A percentile compares a stretch with the other conserved stretches of the same genome.
Conservation (phyloP, 2,329 filamentous ascomycete genomes). For the Mariannaea elegans region DNA sequence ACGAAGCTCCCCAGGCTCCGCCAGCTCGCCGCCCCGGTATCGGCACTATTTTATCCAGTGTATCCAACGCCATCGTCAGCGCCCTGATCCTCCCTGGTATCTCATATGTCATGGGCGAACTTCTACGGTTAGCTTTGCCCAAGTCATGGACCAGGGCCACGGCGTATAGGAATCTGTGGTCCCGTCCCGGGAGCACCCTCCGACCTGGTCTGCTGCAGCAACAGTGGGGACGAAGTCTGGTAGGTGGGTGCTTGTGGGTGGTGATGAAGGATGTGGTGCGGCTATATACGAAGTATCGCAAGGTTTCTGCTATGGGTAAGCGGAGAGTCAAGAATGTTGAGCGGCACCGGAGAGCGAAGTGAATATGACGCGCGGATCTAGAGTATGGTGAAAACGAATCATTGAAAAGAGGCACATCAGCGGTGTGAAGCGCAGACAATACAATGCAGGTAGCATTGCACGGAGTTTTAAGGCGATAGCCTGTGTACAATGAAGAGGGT, state of each 20-base stretch:
- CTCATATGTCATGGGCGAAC: constrained; percentile 79
- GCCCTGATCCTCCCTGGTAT: constrained; percentile 82
- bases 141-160: constrained; percentile 68
- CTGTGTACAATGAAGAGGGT: too few species aligned
- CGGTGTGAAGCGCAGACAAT: not conserved
- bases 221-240: constrained; percentile 87
- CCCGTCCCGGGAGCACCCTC: constrained; percentile 35
- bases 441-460: constrained; percentile 9
- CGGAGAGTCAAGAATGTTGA: constrained; percentile 64
- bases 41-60: constrained; percentile 49
- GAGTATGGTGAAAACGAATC: too few species aligned
- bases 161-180: constrained; percentile 41
- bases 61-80: constrained; percentile 61
- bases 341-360: constrained; percentile 52
- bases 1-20: constrained; percentile 47
- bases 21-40: constrained; percentile 46
- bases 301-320: constrained; percentile 63
- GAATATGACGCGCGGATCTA: too few species aligned
- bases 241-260: constrained; percentile 89
- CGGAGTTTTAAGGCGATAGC: constrained; percentile 10
- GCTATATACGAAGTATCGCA: constrained; percentile 71
- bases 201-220: constrained; percentile 78
- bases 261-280: constrained; percentile 76
- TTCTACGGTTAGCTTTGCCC: constrained; percentile 75
- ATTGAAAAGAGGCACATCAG: not conserved